phyloP scores from a whole-genome alignment of 257 asterid genomes.

The Salvia rosmarinus region DNA sequence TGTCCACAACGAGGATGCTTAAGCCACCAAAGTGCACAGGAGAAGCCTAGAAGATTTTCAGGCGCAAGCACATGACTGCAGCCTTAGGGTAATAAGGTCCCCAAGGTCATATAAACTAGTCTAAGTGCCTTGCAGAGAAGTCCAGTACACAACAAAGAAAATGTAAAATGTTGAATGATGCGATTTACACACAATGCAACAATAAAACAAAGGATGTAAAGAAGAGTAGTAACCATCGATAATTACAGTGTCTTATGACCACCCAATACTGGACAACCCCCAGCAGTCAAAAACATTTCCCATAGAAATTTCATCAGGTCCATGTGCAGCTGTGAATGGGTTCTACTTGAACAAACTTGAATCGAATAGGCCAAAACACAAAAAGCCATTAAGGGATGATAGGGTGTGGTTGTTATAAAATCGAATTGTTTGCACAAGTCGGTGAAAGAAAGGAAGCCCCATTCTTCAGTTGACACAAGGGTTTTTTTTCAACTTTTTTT shows the following conservation, averaged over 20 bases:
- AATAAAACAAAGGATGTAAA: not conserved
- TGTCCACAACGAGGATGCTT: too few species aligned
- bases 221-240: not conserved
- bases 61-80: not conserved
- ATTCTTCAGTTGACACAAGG: constrained; percentile 36
- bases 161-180: not conserved
- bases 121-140: not conserved
- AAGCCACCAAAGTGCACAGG: too few species aligned
- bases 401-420: constrained; percentile 37
- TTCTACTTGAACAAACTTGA: constrained; percentile 35
- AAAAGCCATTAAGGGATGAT: constrained; percentile 31
- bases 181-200: constrained; percentile 10
- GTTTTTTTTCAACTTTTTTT: not conserved
- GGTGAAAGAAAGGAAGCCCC: constrained; percentile 29
- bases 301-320: constrained; percentile 23
- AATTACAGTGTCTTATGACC: constrained; percentile 23
- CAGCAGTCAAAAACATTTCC: constrained; percentile 30
- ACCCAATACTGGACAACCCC: constrained; percentile 21
- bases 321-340: constrained; percentile 36
- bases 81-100: not conserved
- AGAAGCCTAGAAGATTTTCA: too few species aligned
- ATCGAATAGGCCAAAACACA: constrained; percentile 32
- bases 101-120: too few species aligned
- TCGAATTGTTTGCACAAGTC: constrained; percentile 44
- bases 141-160: not conserved